Evolutionary conservation across 1,139 yeast species (phyloP).

Genomic region (Citeromyces siamensis): DNA sequence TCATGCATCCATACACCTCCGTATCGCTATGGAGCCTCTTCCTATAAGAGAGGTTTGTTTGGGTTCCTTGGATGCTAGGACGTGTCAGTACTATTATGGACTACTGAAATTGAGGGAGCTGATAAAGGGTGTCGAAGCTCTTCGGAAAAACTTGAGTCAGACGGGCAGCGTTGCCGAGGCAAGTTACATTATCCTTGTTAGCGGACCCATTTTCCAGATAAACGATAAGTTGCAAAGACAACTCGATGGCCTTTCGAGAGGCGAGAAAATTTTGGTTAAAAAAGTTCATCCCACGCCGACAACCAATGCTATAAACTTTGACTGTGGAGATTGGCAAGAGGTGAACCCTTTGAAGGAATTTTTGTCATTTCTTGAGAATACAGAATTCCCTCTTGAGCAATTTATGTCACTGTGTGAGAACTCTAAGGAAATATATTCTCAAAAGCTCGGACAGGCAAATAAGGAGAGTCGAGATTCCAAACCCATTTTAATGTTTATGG

Average conservation of each 20-base stretch:
- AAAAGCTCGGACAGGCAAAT: slow-evolving; percentile 29
- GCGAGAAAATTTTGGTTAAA: slow-evolving; percentile 25
- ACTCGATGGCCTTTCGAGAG: slow-evolving; percentile 29
- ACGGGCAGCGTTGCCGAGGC: slow-evolving; percentile 15
- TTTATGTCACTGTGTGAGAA: slow-evolving; percentile 25
- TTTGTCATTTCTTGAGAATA: slow-evolving; percentile 5
- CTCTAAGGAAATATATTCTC: slow-evolving; percentile 35
- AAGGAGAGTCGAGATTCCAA: slow-evolving; percentile 21
- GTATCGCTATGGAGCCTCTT: slow-evolving; percentile 9
- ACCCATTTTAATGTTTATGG: slow-evolving; percentile 16
- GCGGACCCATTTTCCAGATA: slow-evolving; percentile 35
- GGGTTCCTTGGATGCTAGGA: slow-evolving; percentile 18
- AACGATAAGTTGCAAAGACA: slow-evolving; percentile 33
- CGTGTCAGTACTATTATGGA: slow-evolving; percentile 20
- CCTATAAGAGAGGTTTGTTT: slow-evolving; percentile 12
- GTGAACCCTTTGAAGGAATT: background rate
- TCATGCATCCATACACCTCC: slow-evolving; percentile 3
- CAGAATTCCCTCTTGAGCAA: slow-evolving; percentile 20
- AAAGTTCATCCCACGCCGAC: slow-evolving; percentile 17
- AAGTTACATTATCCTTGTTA: slow-evolving; percentile 20
- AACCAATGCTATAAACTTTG: slow-evolving; percentile 19
- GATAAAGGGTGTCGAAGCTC: slow-evolving; percentile 12
- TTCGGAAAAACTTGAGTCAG: slow-evolving; percentile 12
- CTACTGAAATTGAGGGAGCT: slow-evolving; percentile 16
- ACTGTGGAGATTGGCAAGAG: slow-evolving; percentile 7